Percentiles rank a stretch among this genome's conserved stretches.
phyloP scores from a whole-genome alignment of 1,284 basidiomycete species.

The Apiotrichum akiyoshidainum region DNA sequence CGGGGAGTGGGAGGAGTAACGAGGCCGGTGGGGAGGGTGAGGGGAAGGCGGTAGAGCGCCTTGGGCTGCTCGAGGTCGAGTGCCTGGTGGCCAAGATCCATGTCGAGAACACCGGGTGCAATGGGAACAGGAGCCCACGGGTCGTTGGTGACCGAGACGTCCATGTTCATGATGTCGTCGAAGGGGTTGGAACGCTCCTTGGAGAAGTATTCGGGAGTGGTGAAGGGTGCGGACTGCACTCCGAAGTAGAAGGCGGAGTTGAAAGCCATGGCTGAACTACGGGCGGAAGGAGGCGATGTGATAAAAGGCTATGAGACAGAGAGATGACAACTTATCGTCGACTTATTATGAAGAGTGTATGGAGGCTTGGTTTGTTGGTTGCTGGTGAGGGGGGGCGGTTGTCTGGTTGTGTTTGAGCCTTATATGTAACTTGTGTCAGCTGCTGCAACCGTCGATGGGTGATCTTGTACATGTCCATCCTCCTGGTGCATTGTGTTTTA shows the following conservation, averaged over 20 bases:
- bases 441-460: no score
- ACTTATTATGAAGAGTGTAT: no score
- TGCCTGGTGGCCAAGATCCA: conserved; percentile 6
- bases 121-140: conserved; percentile 10
- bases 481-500: no score
- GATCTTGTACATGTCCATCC: no score
- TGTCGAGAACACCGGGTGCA: conserved; percentile 14
- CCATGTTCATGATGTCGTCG: not conserved
- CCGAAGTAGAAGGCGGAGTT: not conserved
- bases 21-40: not conserved
- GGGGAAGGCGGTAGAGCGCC: not conserved
- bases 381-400: no score
- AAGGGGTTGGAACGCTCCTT: not conserved
- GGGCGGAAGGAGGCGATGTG: no score
- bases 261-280: no score
- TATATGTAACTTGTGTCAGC: no score
- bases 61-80: conserved; percentile 1
- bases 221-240: not conserved
- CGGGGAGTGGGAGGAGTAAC: not conserved
- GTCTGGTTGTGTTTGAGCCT: no score
- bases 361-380: no score
- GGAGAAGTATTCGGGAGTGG: not conserved
- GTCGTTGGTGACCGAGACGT: not conserved
- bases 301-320: no score
- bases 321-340: no score